Evolutionary conservation across 129 eudicot species (phyloP).

Genomic region (Daucus carota): DH1_v3.0 NC_030388.2:30421501-30422000

Average conservation of each 20-base stretch:
- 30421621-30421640: not conserved
- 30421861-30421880: too few relatives aligned
- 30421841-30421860: too few relatives aligned
- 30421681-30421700: not conserved
- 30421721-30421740: not conserved
- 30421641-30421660: conserved; percentile 12
- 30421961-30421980: not conserved
- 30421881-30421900: too few relatives aligned
- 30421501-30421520: too few relatives aligned
- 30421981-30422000: not conserved
- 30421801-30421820: too few relatives aligned
- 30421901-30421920: too few relatives aligned
- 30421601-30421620: not conserved
- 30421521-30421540: not conserved
- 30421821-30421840: too few relatives aligned
- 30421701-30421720: not conserved
- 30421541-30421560: not conserved
- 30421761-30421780: too few relatives aligned
- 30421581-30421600: conserved; percentile 8
- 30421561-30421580: not conserved
- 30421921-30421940: too few relatives aligned
- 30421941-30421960: too few relatives aligned
- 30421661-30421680: not conserved
- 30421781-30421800: too few relatives aligned
- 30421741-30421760: too few relatives aligned